A percentile compares a stretch with the other conserved stretches of the same genome.
Conservation (phyloP, 1,139 yeast species). For the Yamadazyma jaroonii region DNA sequence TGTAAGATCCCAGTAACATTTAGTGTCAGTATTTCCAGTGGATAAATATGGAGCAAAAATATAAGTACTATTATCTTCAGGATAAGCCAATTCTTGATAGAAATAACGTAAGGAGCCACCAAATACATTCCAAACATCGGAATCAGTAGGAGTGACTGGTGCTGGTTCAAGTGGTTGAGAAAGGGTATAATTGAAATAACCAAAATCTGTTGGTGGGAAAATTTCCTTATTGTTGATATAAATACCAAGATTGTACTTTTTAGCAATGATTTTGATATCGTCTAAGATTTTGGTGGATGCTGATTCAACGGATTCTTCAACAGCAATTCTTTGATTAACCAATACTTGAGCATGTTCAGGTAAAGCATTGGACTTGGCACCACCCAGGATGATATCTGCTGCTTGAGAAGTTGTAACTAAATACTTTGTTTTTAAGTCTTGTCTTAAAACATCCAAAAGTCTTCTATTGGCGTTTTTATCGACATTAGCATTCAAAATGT, state of each 20-base stretch:
- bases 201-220: conserved; percentile 30
- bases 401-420: conserved; percentile 65
- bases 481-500: conserved; percentile 39
- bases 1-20: conserved; percentile 37
- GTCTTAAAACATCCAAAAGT: conserved; percentile 32
- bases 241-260: conserved; percentile 45
- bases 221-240: conserved; percentile 31
- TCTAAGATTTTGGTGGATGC: conserved; percentile 35
- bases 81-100: conserved; percentile 45
- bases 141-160: conserved; percentile 51
- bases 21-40: conserved; percentile 42
- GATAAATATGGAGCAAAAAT: conserved; percentile 34
- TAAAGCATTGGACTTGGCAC: conserved; percentile 67
- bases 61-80: conserved; percentile 22
- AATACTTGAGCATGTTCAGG: conserved; percentile 62
- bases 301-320: conserved; percentile 43
- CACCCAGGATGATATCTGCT: conserved; percentile 63
- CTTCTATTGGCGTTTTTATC: conserved; percentile 38
- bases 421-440: conserved; percentile 28
- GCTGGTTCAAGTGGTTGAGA: conserved; percentile 51
- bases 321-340: conserved; percentile 57
- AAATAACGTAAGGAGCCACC: conserved; percentile 57
- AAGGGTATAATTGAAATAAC: conserved; percentile 44
- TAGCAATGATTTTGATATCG: conserved; percentile 39
- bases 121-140: conserved; percentile 47